Base-by-base conservation (phyloP, 805 yeast species). In the Starmerella riodocensis region DNA sequence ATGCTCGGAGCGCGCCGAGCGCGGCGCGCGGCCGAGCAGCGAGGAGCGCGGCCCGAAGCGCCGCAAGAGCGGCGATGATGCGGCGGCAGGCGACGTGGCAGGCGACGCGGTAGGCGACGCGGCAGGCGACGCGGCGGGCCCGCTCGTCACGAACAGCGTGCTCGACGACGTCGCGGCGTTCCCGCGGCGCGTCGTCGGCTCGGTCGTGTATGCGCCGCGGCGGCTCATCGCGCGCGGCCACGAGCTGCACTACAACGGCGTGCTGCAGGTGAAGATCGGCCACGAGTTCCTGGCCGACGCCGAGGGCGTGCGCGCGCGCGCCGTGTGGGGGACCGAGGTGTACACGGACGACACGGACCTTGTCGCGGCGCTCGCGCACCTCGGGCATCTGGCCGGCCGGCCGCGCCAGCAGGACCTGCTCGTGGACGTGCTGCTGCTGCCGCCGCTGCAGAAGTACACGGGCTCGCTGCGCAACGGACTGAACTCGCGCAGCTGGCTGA, bases 281-380 rank as follows among this genome's bases (percentile, higher is more conserved):
- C 55, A 56, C 39, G 44, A 63, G 32, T 66, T 60, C 48, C 54
- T 70, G 34, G 41, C 49, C n/a, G 52, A 59, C 6, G 24, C 18
- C 25, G 60, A 64, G 30, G 52, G 59, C 27, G 40, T 48, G 6
- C 64, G 62, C 23, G 53, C 50, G 26, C 71, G 78, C 23, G 62
- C 74, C 36, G 68, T 85, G 2, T 88, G 97, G 97, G 98, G 98
- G 2, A 71, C 86, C 2, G 94, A 86, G 32, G 65, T 91, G 1
- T 91, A 88, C 58, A 82, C 96, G 0, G 97, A 91, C 58, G 98
- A 88, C 57, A 79, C 94, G 1, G 94, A 88, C 57, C 62, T 86
- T 2, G 66, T 88, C 27, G 66, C 81, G 4, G 78, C 76, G 0
- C 61, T 88, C 37, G 70, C 73, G 46, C 97, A 91, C 52, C 63